These are phyloP conservation scores for Calophaca sinica DNA, from an alignment of 306 rosid species.

Conservation along the genomic window DNA sequence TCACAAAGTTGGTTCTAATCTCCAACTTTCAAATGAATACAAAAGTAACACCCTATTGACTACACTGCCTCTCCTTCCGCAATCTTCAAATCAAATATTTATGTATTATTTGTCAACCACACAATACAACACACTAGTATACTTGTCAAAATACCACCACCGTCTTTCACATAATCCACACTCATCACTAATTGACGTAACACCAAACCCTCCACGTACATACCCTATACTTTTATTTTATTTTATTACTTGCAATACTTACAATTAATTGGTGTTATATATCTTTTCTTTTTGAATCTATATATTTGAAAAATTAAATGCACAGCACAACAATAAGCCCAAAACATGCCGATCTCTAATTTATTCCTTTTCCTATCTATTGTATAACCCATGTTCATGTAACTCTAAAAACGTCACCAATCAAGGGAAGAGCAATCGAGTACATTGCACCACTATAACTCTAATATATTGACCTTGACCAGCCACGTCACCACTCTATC, in stretches of 20 bases:
- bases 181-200: slow-evolving; percentile 22
- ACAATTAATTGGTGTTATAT: neutral
- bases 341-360: slow-evolving; percentile 38
- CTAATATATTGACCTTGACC: slow-evolving; percentile 56
- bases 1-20: neutral
- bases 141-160: slow-evolving; percentile 45
- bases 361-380: slow-evolving; percentile 47
- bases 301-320: slow-evolving; percentile 21
- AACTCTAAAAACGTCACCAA: slow-evolving; percentile 47
- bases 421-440: slow-evolving; percentile 49
- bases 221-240: neutral
- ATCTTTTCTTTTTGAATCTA: slow-evolving; percentile 10
- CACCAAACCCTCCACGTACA: slow-evolving; percentile 43
- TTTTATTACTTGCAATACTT: neutral
- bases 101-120: slow-evolving; percentile 42
- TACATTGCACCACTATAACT: slow-evolving; percentile 27
- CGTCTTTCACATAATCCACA: slow-evolving; percentile 31
- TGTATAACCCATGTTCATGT: slow-evolving; percentile 40
- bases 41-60: slow-evolving; percentile 38
- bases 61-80: neutral
- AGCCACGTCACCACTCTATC: slow-evolving; percentile 50
- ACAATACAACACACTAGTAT: neutral
- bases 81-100: slow-evolving; percentile 26
- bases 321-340: slow-evolving; percentile 1
- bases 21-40: neutral